Conservation (phyloP, 345 rosid species). For the Lumnitzera littorea region DNA sequence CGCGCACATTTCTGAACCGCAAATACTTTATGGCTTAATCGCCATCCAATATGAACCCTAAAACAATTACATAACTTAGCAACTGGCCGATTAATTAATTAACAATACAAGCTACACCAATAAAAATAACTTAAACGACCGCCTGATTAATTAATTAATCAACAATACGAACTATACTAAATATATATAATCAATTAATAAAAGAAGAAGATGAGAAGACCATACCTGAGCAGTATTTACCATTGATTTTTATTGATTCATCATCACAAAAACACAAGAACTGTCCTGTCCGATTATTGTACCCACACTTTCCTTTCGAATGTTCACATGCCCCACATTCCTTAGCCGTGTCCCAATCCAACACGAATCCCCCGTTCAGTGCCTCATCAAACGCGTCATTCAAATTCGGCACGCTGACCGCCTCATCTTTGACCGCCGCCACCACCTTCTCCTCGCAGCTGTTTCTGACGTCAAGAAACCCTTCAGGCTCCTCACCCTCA, state of each 20-base stretch:
- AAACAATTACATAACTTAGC: too few relatives aligned
- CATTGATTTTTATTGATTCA: neutral
- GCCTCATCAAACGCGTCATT: neutral
- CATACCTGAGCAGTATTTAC: slow-evolving; percentile 4
- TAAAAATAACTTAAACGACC: too few relatives aligned
- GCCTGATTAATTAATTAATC: too few relatives aligned
- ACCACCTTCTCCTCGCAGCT: slow-evolving; percentile 1
- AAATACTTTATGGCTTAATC: too few relatives aligned
- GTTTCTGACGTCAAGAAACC: neutral
- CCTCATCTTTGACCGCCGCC: neutral
- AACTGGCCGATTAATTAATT: too few relatives aligned
- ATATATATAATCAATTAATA: too few relatives aligned
- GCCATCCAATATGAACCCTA: too few relatives aligned
- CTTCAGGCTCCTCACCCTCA: neutral
- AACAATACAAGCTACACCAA: too few relatives aligned
- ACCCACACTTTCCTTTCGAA: slow-evolving; percentile 15
- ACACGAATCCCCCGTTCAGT: slow-evolving; percentile 2
- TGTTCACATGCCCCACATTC: slow-evolving; percentile 10
- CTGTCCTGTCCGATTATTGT: slow-evolving; percentile 4
- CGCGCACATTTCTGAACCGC: too few relatives aligned
- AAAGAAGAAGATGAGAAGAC: neutral
- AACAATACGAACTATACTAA: too few relatives aligned
- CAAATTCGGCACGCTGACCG: too few relatives aligned
- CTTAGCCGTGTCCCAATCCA: slow-evolving; percentile 3
- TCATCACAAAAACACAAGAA: slow-evolving; percentile 9